Conservation (phyloP, 352 stramenopile species). For the Globisporangium solare region DNA sequence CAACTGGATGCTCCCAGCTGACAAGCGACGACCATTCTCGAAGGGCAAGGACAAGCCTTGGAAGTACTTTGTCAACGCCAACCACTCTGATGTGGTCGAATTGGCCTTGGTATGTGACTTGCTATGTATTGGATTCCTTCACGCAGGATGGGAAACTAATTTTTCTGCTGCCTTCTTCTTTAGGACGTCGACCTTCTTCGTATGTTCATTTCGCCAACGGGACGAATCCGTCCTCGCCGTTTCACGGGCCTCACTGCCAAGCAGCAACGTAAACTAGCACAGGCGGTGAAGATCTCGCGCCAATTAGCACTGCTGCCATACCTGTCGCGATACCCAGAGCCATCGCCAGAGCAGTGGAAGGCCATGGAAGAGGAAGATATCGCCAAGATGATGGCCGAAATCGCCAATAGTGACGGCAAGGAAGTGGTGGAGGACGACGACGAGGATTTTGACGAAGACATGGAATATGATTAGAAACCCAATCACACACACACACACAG, state of each 20-base stretch:
- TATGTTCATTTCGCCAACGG: conserved; percentile 80
- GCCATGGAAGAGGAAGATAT: conserved; percentile 79
- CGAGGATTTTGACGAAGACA: conserved; percentile 65
- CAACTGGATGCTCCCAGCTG: conserved; percentile 74
- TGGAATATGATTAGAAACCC: conserved; percentile 52
- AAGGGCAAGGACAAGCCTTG: conserved; percentile 63
- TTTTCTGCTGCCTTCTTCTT: neutral
- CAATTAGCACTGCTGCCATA: conserved; percentile 72
- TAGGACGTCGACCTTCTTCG: conserved; percentile 74
- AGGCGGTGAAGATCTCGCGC: conserved; percentile 73
- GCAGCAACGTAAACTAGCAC: conserved; percentile 77
- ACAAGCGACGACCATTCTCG: conserved; percentile 53
- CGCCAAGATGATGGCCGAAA: conserved; percentile 44
- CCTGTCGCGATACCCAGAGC: conserved; percentile 75
- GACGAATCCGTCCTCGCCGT: conserved; percentile 72
- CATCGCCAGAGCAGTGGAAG: conserved; percentile 77
- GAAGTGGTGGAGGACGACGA: conserved; percentile 53
- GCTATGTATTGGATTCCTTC: neutral
- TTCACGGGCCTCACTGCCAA: conserved; percentile 80
- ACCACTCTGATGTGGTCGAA: conserved; percentile 73
- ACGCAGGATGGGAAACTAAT: no score
- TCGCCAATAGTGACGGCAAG: conserved; percentile 47
- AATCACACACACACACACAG: conserved; percentile 20
- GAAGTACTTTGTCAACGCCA: conserved; percentile 76
- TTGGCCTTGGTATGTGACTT: conserved; percentile 42